A percentile compares a stretch with the other conserved stretches of the same genome.
These are phyloP conservation scores for Pinus tabuliformis DNA, from an alignment of 75 land plant species.

Conservation along the genomic window DNA sequence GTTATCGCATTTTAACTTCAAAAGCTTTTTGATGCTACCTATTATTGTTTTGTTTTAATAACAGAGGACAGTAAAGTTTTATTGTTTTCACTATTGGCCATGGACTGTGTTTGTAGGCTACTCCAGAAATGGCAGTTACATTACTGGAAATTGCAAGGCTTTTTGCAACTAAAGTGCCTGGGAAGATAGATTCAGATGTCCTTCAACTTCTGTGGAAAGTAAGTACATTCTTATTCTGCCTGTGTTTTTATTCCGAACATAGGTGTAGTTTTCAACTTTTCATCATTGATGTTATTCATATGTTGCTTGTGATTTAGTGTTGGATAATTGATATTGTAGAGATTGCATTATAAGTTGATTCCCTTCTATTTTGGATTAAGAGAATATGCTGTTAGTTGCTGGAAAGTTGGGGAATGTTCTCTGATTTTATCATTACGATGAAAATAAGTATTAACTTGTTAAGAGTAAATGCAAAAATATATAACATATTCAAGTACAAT, in stretches of 20 bases:
- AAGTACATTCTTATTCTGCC: constrained; percentile 13
- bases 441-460: too few species aligned
- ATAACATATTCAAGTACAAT: too few species aligned
- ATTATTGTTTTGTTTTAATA: neutral
- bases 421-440: too few species aligned
- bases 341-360: neutral
- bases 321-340: neutral
- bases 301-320: too few species aligned
- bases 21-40: neutral
- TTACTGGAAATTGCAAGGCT: constrained; percentile 95
- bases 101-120: constrained; percentile 55
- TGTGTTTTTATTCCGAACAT: neutral
- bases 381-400: neutral
- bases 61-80: neutral
- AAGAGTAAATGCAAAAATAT: too few species aligned
- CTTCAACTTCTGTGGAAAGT: constrained; percentile 99
- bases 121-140: constrained; percentile 99
- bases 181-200: constrained; percentile 99
- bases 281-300: neutral
- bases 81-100: constrained; percentile 6
- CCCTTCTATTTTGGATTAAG: neutral
- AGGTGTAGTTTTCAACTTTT: neutral
- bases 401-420: too few species aligned
- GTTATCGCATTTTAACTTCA: neutral
- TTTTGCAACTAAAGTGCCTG: constrained; percentile 99